A percentile compares a stretch with the other conserved stretches of the same genome.
Conservation (phyloP, 176 grass and related monocot species). For the Aegilops longissima region DNA sequence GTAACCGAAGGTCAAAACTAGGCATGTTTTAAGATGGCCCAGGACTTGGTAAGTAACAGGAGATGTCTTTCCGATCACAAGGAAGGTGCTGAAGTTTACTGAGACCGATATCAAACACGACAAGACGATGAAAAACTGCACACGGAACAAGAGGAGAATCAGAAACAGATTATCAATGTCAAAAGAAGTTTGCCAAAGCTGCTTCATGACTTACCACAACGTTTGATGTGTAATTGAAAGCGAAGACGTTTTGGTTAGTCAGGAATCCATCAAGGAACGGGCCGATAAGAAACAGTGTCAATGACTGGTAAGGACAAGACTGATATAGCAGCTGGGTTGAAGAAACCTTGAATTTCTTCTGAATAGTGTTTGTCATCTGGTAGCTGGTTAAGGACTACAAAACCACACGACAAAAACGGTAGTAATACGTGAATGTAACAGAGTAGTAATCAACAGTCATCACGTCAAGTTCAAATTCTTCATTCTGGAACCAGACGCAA, state of each 20-base stretch:
- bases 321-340: slow-evolving; percentile 97
- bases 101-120: slow-evolving; percentile 89
- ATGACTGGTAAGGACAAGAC: slow-evolving; percentile 93
- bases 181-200: not conserved
- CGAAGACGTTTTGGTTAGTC: slow-evolving; percentile 92
- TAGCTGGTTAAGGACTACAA: slow-evolving; percentile 32
- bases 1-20: slow-evolving; percentile 84
- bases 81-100: slow-evolving; percentile 93
- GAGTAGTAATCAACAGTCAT: not conserved
- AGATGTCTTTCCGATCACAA: slow-evolving; percentile 91
- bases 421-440: not conserved
- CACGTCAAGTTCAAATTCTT: not conserved
- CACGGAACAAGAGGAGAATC: slow-evolving; percentile 20
- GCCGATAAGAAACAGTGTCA: slow-evolving; percentile 80
- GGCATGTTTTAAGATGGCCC: slow-evolving; percentile 93
- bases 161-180: slow-evolving; percentile 19
- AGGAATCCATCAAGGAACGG: slow-evolving; percentile 98
- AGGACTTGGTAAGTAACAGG: slow-evolving; percentile 91
- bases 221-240: slow-evolving; percentile 88
- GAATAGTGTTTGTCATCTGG: slow-evolving; percentile 99
- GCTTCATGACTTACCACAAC: slow-evolving; percentile 74
- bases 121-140: slow-evolving; percentile 82
- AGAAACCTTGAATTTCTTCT: slow-evolving; percentile 99
- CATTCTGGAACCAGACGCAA: not conserved
- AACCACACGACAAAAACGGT: slow-evolving; percentile 24